Percentiles rank a stretch among this genome's conserved stretches.
Evolutionary conservation across 1,139 yeast genomes (phyloP).

Genomic region (Taiozyma onychis): DNA sequence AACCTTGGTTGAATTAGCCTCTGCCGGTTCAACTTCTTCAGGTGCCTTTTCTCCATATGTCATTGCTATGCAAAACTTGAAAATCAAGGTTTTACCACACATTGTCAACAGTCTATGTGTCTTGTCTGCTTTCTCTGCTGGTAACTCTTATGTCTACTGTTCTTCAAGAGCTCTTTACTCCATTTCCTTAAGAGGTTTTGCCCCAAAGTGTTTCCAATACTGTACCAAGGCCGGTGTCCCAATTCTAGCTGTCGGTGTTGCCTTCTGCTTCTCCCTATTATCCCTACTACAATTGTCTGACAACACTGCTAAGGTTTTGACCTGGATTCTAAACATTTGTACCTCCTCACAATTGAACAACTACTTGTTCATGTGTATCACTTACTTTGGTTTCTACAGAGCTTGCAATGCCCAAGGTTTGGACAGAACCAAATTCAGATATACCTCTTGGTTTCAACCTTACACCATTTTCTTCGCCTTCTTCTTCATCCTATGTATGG

Average conservation of each 20-base stretch:
- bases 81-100: constrained; percentile 45
- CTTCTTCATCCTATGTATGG: constrained; percentile 45
- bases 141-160: constrained; percentile 53
- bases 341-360: constrained; percentile 47
- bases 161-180: constrained; percentile 44
- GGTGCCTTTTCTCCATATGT: constrained; percentile 40
- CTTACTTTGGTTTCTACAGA: constrained; percentile 47
- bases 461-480: constrained; percentile 47
- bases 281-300: constrained; percentile 30
- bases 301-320: constrained; percentile 37
- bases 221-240: constrained; percentile 48
- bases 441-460: constrained; percentile 51
- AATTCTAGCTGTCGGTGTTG: constrained; percentile 35
- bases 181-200: constrained; percentile 44
- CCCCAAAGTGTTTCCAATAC: constrained; percentile 39
- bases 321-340: constrained; percentile 43
- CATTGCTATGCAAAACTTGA: constrained; percentile 42
- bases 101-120: constrained; percentile 49
- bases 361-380: constrained; percentile 41
- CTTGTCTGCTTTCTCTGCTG: constrained; percentile 55
- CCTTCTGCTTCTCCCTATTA: constrained; percentile 38
- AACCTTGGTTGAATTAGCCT: constrained; percentile 35
- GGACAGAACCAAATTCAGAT: constrained; percentile 43
- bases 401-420: constrained; percentile 53
- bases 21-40: constrained; percentile 43